Evolutionary conservation across 2,329 filamentous ascomycete genomes (phyloP), one percentile per base, ranked within the genome.

Genomic region (Penicillium sp.): DNA sequence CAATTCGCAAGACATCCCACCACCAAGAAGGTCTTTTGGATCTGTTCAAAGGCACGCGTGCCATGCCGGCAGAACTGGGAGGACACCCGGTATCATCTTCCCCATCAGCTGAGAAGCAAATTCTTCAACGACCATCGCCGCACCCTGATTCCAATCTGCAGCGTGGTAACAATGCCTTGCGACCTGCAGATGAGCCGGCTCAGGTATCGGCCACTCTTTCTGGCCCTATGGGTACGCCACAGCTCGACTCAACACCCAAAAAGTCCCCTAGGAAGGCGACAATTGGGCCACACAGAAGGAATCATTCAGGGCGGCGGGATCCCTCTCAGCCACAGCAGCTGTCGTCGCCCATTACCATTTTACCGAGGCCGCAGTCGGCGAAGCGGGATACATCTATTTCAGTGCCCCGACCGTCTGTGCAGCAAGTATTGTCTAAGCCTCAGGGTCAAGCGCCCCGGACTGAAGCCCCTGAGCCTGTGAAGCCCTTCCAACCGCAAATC

Each of bases 401-500:
- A 3, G 16, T 20, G 31, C 16, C 58, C 6, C 47, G 34, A 28
- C 29, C 52, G 6, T 47, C 46, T 38, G 44, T 44, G 11, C 52
- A 51, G 3, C 14, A 22, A 28, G 43, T 23, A 42, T 51, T 14
- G 50, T 11, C 7, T 13, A 32, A 27, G 20, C 6, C 27, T 34
- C 62, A 60, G 29, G 44, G 48, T 1, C 65, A 62, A 43, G 53
- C 62, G n/a, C 57, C 61, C 9, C 62, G 68, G 38, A 55, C 64
- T 6, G 49, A 32, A 5, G 26, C 64, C n/a, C 59, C 63, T 10
- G 62, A 68, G 39, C 56, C 64, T 9, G 50, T 65, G 10, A 77
- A 74, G 52, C 65, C 70, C 10, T 79, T 78, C 52, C 75, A 77
- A 47, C 76, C 76, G 7, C 74, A 77, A 44, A 78, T 79, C 22